Percentiles rank a stretch among this genome's conserved stretches.
Conservation (phyloP, 2,329 filamentous ascomycete genomes). For the Claviceps quebecensis region DNA sequence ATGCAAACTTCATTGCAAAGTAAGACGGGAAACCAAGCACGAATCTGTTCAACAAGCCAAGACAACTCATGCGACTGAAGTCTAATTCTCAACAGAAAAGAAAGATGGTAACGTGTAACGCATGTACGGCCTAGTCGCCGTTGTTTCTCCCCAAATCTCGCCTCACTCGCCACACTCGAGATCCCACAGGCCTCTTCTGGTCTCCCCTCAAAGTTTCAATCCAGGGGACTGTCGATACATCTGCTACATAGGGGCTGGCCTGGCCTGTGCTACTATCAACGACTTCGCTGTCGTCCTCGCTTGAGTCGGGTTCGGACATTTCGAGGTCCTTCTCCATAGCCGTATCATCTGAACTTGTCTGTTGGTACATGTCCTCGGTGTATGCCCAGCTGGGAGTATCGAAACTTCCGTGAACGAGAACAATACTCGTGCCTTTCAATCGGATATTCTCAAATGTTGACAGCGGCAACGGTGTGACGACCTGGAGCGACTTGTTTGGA, state of each 20-base stretch:
- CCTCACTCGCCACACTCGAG: conserved; percentile 48
- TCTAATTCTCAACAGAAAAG: not conserved
- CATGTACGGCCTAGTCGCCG: conserved; percentile 9
- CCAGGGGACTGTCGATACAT: conserved; percentile 35
- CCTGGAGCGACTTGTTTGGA: conserved; percentile 37
- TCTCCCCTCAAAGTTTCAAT: conserved; percentile 42
- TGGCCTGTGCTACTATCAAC: conserved; percentile 11
- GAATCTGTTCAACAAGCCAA: too few species aligned
- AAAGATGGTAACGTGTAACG: not conserved
- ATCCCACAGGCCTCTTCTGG: conserved; percentile 42
- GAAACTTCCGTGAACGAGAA: conserved; percentile 54
- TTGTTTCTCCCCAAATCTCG: conserved; percentile 40
- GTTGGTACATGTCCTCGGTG: conserved; percentile 43
- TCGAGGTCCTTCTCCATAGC: conserved; percentile 16
- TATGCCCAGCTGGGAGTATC: conserved; percentile 59
- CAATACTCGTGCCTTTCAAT: conserved; percentile 32
- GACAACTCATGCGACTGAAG: too few species aligned
- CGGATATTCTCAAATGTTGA: conserved; percentile 25
- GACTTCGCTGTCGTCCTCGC: conserved; percentile 14
- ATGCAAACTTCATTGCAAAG: too few species aligned
- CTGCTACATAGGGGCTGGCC: conserved; percentile 5
- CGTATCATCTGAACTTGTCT: conserved; percentile 20
- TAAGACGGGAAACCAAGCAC: too few species aligned
- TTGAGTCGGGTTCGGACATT: conserved; percentile 21
- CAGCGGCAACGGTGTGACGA: conserved; percentile 46